Evolutionary conservation across 768 basidiomycete species (phyloP), one percentile per base, ranked within the genome.

Genomic region (Artomyces pyxidatus): DNA sequence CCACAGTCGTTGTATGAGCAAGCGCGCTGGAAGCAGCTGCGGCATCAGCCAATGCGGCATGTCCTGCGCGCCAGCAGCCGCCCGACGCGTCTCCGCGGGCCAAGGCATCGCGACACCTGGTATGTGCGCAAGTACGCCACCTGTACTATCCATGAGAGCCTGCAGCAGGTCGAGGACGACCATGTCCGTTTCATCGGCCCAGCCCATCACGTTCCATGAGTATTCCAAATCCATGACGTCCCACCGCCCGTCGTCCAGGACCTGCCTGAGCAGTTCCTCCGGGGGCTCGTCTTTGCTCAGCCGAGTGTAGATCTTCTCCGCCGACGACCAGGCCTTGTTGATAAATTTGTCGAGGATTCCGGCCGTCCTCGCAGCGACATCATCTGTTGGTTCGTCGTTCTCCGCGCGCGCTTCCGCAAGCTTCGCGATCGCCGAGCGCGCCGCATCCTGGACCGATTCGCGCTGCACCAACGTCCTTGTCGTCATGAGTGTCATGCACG

Each of bases 401-500:
- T 21, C 42, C 1, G 3, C 17, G 28, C 47, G 42, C 1, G 32
- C 48, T 3, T 42, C 39, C 12, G 48, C 43, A 26, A 53, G 37
- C n/a, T 10, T 35, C 6, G 16, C 16, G 1, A 49, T 26, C 6
- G 16, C n/a, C 1, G 10, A 25, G 1, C 10, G 42, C 5, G 52
- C 48, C 6, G 48, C 48, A 3, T 38, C 21, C 21, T 23, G 43
- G 17, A 35, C 17, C 11, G 21, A 10, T 2, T 35, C 23, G 12
- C 30, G 28, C 9, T 46, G 39, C 6, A 55, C 11, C 22, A 26
- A 21, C 43, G 9, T 17, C 12, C 41, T 42, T 10, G 37, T 42
- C 19, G 45, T 26, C 28, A 53, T 42, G n/a, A 53, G 37, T 2
- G 48, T 28, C 52, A 53, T 53, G 28, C 52, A 53, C 32, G 35